phyloP scores from a whole-genome alignment of 768 basidiomycete species.

The Boletus patriciae region DNA sequence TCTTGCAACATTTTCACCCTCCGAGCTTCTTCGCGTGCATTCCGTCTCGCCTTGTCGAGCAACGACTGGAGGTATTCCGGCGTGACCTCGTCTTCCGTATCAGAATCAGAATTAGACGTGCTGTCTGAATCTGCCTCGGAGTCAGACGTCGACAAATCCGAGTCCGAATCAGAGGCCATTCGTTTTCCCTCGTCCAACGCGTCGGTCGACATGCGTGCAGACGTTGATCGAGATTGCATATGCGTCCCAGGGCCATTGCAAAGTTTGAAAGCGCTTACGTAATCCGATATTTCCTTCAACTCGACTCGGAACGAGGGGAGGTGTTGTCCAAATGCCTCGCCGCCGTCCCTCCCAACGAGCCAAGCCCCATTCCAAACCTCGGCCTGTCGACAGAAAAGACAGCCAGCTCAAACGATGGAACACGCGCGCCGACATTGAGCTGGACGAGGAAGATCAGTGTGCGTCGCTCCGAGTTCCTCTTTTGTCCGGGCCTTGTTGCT shows the following conservation, averaged over 20 bases:
- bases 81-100: slow-evolving; percentile 47
- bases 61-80: slow-evolving; percentile 62
- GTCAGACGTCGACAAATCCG: slow-evolving; percentile 36
- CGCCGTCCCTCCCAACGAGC: slow-evolving; percentile 39
- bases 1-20: slow-evolving; percentile 25
- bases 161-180: slow-evolving; percentile 16
- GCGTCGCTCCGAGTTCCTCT: slow-evolving; percentile 26
- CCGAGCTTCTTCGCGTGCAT: slow-evolving; percentile 39
- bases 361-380: slow-evolving; percentile 39
- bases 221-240: too few relatives aligned
- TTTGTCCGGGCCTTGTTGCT: neutral
- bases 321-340: slow-evolving; percentile 43
- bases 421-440: slow-evolving; percentile 60
- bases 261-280: slow-evolving; percentile 13
- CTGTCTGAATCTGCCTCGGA: slow-evolving; percentile 35
- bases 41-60: slow-evolving; percentile 59
- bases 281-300: slow-evolving; percentile 6
- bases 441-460: slow-evolving; percentile 83
- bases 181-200: slow-evolving; percentile 6
- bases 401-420: slow-evolving; percentile 66
- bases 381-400: slow-evolving; percentile 51
- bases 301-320: too few relatives aligned
- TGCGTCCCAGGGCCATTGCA: too few relatives aligned
- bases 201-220: slow-evolving; percentile 4
- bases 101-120: slow-evolving; percentile 37